Base-by-base conservation (phyloP, 305 asterid species). In the Fraxinus greggii region DNA sequence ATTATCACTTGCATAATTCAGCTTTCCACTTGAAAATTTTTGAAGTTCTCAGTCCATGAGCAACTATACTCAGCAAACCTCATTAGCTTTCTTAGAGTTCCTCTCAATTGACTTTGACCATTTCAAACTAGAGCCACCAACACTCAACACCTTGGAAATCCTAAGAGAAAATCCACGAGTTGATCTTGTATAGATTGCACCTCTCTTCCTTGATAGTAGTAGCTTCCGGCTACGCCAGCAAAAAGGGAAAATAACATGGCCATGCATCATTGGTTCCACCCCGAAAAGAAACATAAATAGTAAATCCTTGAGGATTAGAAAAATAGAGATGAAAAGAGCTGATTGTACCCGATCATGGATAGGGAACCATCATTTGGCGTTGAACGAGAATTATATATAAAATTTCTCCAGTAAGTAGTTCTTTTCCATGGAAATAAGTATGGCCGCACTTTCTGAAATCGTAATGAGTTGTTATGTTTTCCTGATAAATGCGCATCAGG, bases 101-200 rank as follows among this genome's bases (percentile, higher is more conserved):
- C 82, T 92, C 86, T 94, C 99, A 79, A 93, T 91, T 78, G 99
- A 92, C 90, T 97, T 97, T 84, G 98, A 95, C 99, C 99, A 96
- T 93, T 94, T 97, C 86, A 94, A 90, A 86, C 93, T 92, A 82
- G 92, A 82, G 35, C 97, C 95, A 83, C 94, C 89, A 87, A 91
- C 94, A 88, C 97, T 88, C 79, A 91, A 82, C 72, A 93, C 95
- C 90, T 93, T 90, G 80, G 97, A 94, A 86, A 92, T 90, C 87
- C 83, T 86, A 75, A 97, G 95, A 83, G 98, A 93, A 83, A 92
- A 95, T 33, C 99, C 99, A 87, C 86, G 90, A 48, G 85, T 78
- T 65, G 98, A 93, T 86, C 95, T 95, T 77, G 92, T 93, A 88
- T 97, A 97, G 80, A 93, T 76, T 63, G 99, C 92, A 80, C 94